Percentiles rank a stretch among this genome's conserved stretches.
These are phyloP conservation scores for Fonsecaea nubica DNA, from an alignment of 2,329 filamentous ascomycete species.

Conservation along the genomic window DNA sequence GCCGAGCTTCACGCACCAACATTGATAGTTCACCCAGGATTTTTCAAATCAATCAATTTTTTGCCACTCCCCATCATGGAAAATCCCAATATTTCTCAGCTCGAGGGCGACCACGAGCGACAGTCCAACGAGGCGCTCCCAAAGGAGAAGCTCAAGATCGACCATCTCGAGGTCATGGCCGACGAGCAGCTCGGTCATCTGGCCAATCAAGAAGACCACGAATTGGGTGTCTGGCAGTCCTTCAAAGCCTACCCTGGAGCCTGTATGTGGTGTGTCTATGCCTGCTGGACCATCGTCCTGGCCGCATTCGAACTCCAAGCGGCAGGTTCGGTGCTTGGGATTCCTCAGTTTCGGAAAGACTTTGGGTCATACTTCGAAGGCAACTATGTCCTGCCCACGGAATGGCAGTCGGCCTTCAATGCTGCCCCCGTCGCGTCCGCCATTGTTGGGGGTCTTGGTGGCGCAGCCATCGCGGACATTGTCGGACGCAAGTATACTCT, in stretches of 20 bases:
- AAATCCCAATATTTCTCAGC: constrained; percentile 4
- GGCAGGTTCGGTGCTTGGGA: constrained; percentile 66
- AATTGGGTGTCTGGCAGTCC: constrained; percentile 7
- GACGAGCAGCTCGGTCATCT: constrained; percentile 13
- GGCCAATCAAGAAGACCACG: constrained; percentile 13
- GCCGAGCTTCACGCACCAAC: background rate
- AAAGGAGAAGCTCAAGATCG: background rate
- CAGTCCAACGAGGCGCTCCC: background rate
- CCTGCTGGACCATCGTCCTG: constrained; percentile 20
- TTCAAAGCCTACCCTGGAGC: constrained; percentile 6
- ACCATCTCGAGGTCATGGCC: constrained; percentile 2
- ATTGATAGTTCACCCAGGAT: too few species aligned
- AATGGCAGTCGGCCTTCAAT: constrained; percentile 59
- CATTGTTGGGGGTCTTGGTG: constrained; percentile 25
- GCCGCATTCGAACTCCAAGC: constrained; percentile 65
- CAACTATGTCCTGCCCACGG: constrained; percentile 52
- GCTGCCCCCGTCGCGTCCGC: constrained; percentile 24
- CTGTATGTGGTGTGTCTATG: constrained; percentile 21
- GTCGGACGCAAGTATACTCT: constrained; percentile 47
- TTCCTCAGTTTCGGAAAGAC: constrained; percentile 61
- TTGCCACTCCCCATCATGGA: background rate
- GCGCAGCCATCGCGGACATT: constrained; percentile 47
- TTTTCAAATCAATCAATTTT: background rate
- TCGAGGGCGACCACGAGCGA: background rate
- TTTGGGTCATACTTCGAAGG: constrained; percentile 60